These are phyloP conservation scores for Aspergillus awamori DNA, from an alignment of 2,329 filamentous ascomycete genomes.

Conservation along the genomic window DNA sequence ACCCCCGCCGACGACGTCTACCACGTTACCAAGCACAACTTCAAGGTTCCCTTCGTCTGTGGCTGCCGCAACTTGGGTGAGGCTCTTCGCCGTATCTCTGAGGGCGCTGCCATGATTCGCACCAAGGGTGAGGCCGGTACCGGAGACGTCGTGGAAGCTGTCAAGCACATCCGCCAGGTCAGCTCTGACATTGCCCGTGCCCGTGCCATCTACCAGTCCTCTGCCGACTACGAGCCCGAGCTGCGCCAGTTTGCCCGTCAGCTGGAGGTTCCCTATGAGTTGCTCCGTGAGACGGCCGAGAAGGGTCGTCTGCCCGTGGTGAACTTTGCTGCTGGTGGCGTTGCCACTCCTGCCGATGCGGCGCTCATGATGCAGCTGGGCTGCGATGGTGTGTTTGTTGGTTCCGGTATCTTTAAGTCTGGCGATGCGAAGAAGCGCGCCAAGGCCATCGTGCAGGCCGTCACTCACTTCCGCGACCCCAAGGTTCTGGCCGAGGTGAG, in stretches of 20 bases:
- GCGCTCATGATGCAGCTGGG: constrained; percentile 99
- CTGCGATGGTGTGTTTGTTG: constrained; percentile 97
- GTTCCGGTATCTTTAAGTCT: constrained; percentile 95
- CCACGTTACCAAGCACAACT: constrained; percentile 88
- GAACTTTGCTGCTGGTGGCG: constrained; percentile 96
- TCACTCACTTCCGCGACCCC: constrained; percentile 85
- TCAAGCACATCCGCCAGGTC: constrained; percentile 92
- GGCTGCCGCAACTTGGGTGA: constrained; percentile 94
- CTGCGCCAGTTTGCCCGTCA: constrained; percentile 79
- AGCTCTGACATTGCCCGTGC: constrained; percentile 79
- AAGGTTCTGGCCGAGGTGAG: constrained; percentile 85
- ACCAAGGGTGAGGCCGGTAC: constrained; percentile 98
- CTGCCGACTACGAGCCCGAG: constrained; percentile 63
- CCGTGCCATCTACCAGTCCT: constrained; percentile 52
- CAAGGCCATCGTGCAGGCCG: constrained; percentile 91
- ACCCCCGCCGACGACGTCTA: constrained; percentile 88
- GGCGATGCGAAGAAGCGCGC: constrained; percentile 88
- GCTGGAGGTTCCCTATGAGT: constrained; percentile 73
- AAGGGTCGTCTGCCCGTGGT: constrained; percentile 89
- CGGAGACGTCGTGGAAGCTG: constrained; percentile 94
- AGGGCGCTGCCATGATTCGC: constrained; percentile 97
- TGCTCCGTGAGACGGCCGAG: constrained; percentile 85
- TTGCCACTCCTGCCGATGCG: constrained; percentile 98
- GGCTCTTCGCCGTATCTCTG: constrained; percentile 83
- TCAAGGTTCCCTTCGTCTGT: constrained; percentile 89